phyloP scores from a whole-genome alignment of 2,329 filamentous ascomycete species.

The Monilinia aucupariae region DNA sequence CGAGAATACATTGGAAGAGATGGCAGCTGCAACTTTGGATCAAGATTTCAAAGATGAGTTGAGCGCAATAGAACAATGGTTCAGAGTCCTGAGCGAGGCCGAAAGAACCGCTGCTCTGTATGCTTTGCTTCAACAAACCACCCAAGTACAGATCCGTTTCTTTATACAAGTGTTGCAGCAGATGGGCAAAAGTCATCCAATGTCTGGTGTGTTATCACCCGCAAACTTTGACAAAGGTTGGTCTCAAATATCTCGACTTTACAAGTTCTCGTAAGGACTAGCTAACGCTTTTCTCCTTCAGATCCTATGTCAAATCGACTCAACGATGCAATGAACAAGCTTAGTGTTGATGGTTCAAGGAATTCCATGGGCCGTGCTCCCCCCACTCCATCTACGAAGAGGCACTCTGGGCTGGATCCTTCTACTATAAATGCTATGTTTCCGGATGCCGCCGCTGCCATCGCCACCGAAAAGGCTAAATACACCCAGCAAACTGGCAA shows the following conservation, averaged over 20 bases:
- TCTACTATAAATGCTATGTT: constrained; percentile 99
- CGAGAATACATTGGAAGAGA: constrained; percentile 96
- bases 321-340: constrained; percentile 93
- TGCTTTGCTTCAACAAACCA: constrained; percentile 93
- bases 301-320: constrained; percentile 96
- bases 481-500: constrained; percentile 94
- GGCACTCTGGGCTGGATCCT: constrained; percentile 89
- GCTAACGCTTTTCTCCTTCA: constrained; percentile 37
- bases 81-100: constrained; percentile 91
- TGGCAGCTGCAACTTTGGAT: constrained; percentile 96
- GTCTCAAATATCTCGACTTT: constrained; percentile 25
- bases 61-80: constrained; percentile 99
- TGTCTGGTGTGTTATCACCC: constrained; percentile 91
- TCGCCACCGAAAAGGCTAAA: constrained; percentile 95
- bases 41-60: constrained; percentile 99
- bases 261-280: neutral
- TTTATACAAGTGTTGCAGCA: constrained; percentile 98
- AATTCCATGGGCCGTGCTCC: constrained; percentile 81
- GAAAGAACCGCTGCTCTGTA: constrained; percentile 94
- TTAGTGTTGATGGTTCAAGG: constrained; percentile 79
- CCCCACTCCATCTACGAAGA: constrained; percentile 72
- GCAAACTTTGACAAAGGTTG: constrained; percentile 94
- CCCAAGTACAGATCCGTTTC: constrained; percentile 97
- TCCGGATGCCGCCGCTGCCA: constrained; percentile 95
- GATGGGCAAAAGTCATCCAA: constrained; percentile 97